Evolutionary conservation across 768 basidiomycete species (phyloP), one percentile per base, ranked within the genome.

Genomic region (Lactarius psammicola): DNA sequence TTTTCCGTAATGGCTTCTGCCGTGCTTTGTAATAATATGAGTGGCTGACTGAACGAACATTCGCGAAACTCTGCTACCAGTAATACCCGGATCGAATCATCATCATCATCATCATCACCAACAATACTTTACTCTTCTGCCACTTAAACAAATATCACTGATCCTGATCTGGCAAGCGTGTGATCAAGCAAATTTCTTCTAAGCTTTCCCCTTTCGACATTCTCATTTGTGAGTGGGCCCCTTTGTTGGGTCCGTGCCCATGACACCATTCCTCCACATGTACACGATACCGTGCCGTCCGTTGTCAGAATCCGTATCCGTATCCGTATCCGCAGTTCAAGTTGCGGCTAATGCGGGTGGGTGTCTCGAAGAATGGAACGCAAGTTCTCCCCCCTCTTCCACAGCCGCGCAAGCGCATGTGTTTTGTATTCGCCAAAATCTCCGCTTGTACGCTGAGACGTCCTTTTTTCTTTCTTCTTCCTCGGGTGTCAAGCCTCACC

Each of bases 151-250:
- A 51, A 51, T 38, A 38, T 51, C 49, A 26, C n/a, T 51, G 49
- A 51, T 51, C 49, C 49, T 51, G 49, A 51, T 51, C 46, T 54
- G 31, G 42, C 20, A 33, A 4, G 20, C 23, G 56, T 42, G 60
- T 66, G 65, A 66, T 62, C 65, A 53, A 28, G 30, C 49, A 57
- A 66, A 63, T 23, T 55, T 66, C 55, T 62, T 54, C 26, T 33
- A 38, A 31, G 33, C 53, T 63, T 66, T 62, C 66, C 66, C 66
- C 66, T 63, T 67, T 59, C 51, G 61, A 59, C 20, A 6, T 18
- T 53, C 26, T 66, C 56, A 30, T 66, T 58, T 62, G 34, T 62
- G 28, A 49, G 30, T 33, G 49, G 36, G 28, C 36, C 56, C 58
- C 56, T 62, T 46, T 59, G 59, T 40, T 54, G 60, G 44, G 54